A percentile compares a stretch with the other conserved stretches of the same genome.
These are phyloP conservation scores for Polyporus arcularius DNA, from an alignment of 768 basidiomycete genomes.

Conservation along the genomic window DNA sequence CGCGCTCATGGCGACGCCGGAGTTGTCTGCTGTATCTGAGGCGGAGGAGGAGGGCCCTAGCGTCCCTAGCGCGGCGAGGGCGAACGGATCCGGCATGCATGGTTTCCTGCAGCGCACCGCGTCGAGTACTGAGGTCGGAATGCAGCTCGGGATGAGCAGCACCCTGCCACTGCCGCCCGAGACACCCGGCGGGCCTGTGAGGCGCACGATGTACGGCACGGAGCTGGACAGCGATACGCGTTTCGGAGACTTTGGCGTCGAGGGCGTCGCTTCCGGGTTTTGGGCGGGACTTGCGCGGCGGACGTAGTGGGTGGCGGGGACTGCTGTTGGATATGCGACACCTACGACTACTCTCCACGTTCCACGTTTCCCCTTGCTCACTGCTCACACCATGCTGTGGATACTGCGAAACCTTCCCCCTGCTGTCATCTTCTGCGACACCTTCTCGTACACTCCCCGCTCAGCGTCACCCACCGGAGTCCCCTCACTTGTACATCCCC, in stretches of 20 bases:
- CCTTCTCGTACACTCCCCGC: neutral
- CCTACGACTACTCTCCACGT: neutral
- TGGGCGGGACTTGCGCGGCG: slow-evolving; percentile 47
- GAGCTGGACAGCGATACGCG: slow-evolving; percentile 81
- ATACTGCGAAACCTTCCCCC: neutral
- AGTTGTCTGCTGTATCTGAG: neutral
- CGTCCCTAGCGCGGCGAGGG: neutral
- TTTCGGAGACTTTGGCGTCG: slow-evolving; percentile 82
- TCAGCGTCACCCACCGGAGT: neutral
- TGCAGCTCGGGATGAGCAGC: slow-evolving; percentile 43
- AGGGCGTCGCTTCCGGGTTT: slow-evolving; percentile 73
- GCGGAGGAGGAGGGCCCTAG: neutral
- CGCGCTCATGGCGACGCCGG: slow-evolving; percentile 10
- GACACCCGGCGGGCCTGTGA: slow-evolving; percentile 48
- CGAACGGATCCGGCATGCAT: neutral
- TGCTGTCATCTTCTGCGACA: neutral
- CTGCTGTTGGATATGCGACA: neutral
- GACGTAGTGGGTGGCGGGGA: slow-evolving; percentile 11
- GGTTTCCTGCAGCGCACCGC: slow-evolving; percentile 11
- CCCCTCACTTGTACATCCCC: neutral
- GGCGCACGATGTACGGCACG: slow-evolving; percentile 82
- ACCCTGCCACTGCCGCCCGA: slow-evolving; percentile 42
- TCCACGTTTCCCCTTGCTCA: neutral
- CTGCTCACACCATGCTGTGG: neutral
- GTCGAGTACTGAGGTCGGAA: slow-evolving; percentile 47